These are phyloP conservation scores for Penicillium sclerotiorum DNA, from an alignment of 2,329 filamentous ascomycete genomes.

Conservation along the genomic window DNA sequence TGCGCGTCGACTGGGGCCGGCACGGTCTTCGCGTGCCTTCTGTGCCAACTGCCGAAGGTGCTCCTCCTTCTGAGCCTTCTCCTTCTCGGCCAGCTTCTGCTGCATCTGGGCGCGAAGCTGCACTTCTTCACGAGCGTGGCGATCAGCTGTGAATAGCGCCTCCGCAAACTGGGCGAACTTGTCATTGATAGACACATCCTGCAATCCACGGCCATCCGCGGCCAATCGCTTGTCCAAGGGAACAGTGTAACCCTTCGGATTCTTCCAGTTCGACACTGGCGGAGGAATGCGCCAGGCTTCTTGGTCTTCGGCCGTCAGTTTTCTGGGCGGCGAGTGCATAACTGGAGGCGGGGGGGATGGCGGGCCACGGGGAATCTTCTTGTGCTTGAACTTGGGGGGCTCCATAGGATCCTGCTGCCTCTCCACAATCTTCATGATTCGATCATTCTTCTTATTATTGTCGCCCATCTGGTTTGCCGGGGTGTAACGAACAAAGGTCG, in stretches of 20 bases:
- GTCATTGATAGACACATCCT: constrained; percentile 96
- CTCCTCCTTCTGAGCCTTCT: constrained; percentile 92
- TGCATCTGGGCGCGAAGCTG: constrained; percentile 93
- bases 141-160: constrained; percentile 88
- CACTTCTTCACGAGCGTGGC: constrained; percentile 93
- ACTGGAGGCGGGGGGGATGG: constrained; percentile 91
- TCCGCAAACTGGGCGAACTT: constrained; percentile 97
- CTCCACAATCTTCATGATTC: constrained; percentile 98
- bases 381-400: constrained; percentile 97
- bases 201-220: constrained; percentile 85
- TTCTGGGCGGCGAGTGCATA: constrained; percentile 91
- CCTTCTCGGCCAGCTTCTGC: constrained; percentile 92
- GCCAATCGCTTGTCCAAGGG: constrained; percentile 93
- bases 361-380: constrained; percentile 92
- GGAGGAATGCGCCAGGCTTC: constrained; percentile 93
- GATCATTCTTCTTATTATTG: constrained; percentile 79
- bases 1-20: constrained; percentile 53
- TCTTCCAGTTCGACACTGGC: constrained; percentile 98
- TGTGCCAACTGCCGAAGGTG: constrained; percentile 84
- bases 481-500: constrained; percentile 94
- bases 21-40: constrained; percentile 82
- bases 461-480: constrained; percentile 97
- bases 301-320: constrained; percentile 94
- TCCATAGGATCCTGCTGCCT: constrained; percentile 93
- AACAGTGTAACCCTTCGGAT: constrained; percentile 96